Evolutionary conservation across 768 basidiomycete genomes (phyloP).

Genomic region (Psilocybe cubensis): DNA sequence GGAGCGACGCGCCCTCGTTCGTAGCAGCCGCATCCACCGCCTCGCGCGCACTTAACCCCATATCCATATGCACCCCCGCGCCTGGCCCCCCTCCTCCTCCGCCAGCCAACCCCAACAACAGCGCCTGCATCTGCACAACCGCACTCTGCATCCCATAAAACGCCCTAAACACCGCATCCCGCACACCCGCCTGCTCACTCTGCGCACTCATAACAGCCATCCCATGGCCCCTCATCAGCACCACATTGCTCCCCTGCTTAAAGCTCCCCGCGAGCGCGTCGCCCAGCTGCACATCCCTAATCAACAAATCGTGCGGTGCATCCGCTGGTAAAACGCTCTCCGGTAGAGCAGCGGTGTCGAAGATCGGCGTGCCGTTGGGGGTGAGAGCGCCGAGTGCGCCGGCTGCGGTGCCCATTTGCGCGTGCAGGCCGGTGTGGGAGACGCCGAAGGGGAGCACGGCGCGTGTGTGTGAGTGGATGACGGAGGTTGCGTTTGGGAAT

Average conservation of each 20-base stretch:
- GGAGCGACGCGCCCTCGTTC: constrained; percentile 19
- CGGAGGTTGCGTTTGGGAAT: constrained; percentile 20
- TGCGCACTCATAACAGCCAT: constrained; percentile 13
- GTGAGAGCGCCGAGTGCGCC: constrained; percentile 18
- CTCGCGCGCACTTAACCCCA: constrained; percentile 18
- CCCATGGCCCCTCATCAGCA: constrained; percentile 19
- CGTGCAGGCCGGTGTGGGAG: constrained; percentile 18
- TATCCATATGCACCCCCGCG: too few relatives aligned
- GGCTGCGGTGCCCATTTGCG: constrained; percentile 25
- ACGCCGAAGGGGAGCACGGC: constrained; percentile 23
- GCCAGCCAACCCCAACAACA: constrained; percentile 11
- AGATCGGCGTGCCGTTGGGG: constrained; percentile 21
- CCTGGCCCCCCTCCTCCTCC: not conserved
- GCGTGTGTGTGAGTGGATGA: constrained; percentile 24
- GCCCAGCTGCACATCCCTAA: constrained; percentile 20
- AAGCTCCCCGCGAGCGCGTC: constrained; percentile 21
- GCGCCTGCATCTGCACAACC: constrained; percentile 20
- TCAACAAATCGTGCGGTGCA: constrained; percentile 22
- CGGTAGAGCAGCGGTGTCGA: constrained; percentile 17
- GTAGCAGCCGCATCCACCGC: constrained; percentile 21
- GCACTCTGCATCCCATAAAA: constrained; percentile 23
- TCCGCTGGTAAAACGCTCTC: constrained; percentile 17
- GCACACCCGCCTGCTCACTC: constrained; percentile 10
- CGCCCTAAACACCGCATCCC: constrained; percentile 22
- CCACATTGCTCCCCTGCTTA: constrained; percentile 7